phyloP scores from a whole-genome alignment of 208 protist species.

The Acanthamoeba lenticulata region DNA sequence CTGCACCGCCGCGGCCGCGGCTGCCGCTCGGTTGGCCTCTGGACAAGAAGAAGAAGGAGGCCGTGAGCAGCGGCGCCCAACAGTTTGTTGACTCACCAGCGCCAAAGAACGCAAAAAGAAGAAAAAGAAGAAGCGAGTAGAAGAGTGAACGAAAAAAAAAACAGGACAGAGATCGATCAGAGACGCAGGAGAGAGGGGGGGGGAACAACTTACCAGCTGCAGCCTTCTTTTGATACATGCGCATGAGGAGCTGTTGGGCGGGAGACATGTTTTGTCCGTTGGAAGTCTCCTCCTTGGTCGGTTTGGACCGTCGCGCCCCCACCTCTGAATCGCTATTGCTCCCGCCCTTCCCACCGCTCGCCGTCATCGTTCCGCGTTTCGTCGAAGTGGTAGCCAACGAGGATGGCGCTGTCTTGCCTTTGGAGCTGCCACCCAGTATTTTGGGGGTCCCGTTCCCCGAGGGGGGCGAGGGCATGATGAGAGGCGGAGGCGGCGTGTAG shows the following conservation, averaged over 20 bases:
- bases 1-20: background rate
- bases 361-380: background rate
- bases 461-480: slow-evolving; percentile 14
- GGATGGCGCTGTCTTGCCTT: background rate
- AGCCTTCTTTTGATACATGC: slow-evolving; percentile 26
- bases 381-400: background rate
- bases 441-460: background rate
- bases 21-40: background rate
- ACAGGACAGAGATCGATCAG: no score
- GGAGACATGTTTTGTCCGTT: slow-evolving; percentile 1
- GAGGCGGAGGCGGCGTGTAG: background rate
- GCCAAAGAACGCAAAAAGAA: background rate
- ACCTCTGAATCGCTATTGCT: slow-evolving; percentile 18
- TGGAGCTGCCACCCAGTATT: background rate
- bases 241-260: slow-evolving; percentile 19
- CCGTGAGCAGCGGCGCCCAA: background rate
- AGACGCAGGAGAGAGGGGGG: background rate
- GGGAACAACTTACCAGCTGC: background rate
- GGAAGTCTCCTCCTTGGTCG: background rate
- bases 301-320: background rate
- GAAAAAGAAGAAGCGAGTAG: background rate
- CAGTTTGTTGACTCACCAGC: background rate
- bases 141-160: no score
- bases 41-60: background rate
- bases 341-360: background rate